Conservation (phyloP, 176 grass and related monocot genomes). For the Phragmites australis region DNA sequence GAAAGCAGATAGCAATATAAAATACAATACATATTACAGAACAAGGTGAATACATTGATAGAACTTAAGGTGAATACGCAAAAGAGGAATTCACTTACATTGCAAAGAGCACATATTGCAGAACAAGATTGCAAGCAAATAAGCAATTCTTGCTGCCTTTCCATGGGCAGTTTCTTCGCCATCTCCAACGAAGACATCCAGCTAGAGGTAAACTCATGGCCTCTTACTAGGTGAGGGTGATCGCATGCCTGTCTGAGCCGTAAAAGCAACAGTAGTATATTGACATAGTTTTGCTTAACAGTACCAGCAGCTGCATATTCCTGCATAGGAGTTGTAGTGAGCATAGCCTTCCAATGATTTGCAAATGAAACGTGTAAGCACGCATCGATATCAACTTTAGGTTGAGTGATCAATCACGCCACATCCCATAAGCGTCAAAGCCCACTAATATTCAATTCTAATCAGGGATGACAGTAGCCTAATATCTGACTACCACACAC, state of each 20-base stretch:
- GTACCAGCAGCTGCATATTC: constrained; percentile 95
- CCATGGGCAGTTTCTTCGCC: constrained; percentile 68
- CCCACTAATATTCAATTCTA: neutral
- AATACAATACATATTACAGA: neutral
- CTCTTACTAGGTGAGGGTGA: constrained; percentile 86
- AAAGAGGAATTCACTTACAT: constrained; percentile 52
- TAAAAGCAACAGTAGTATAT: constrained; percentile 98
- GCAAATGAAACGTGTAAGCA: neutral
- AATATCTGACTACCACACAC: neutral
- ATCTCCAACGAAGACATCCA: constrained; percentile 77
- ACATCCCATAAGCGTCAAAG: neutral
- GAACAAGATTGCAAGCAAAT: constrained; percentile 80
- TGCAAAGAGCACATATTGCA: constrained; percentile 85
- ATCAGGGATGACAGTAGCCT: neutral
- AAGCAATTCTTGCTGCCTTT: constrained; percentile 72
- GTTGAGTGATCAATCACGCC: constrained; percentile 8
- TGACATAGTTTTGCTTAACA: constrained; percentile 98
- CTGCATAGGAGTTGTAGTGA: constrained; percentile 51
- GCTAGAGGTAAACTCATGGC: constrained; percentile 57
- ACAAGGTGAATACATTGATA: neutral
- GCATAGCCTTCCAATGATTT: constrained; percentile 5
- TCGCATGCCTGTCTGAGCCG: constrained; percentile 93
- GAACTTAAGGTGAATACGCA: neutral
- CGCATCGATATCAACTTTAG: neutral
- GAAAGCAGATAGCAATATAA: constrained; percentile 1